Evolutionary conservation across 2,329 filamentous ascomycete species (phyloP), one percentile per base, ranked within the genome.

Genomic region (Didymella keratinophila): DNA sequence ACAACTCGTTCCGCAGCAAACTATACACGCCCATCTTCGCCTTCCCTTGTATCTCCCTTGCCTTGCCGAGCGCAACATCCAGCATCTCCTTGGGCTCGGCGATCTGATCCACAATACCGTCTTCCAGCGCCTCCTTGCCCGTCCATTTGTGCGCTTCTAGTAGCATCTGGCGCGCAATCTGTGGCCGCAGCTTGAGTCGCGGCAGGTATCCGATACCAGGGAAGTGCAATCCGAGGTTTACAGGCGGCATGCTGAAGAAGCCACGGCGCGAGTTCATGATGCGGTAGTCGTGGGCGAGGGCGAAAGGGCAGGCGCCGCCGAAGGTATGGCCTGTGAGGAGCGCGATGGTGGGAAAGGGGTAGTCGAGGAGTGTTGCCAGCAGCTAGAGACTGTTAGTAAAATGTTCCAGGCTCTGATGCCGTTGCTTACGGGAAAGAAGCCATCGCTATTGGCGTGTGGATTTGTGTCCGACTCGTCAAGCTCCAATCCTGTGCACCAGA

Each of bases 121-220:
- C 83, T 57, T 76, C 70, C 6, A 82, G 58, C 2, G 83, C 83
- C 58, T 83, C 78, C 59, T 79, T 76, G 0, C 81, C 82, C 0
- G 83, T 86, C 82, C 82, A 86, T 37, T 72, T 76, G 56, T 86
- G 81, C 18, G 83, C 84, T 66, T 86, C 83, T 3, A 85, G 75
- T 28, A 86, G 69, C 83, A 86, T 85, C 65, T 83, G 84, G 4
- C 82, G 72, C 14, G 83, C 82, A n/a, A 85, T 71, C 44, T 80
- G 76, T 10, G 83, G 81, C 0, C 71, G 76, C 2, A 86, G 76
- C 65, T 86, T 86, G 8, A 84, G 73, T 1, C 83, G 77, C 2
- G 82, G 82, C 7, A 86, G 74, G 3, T 78, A 74, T 4, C 83
- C 83, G 46, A 86, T 85, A 10, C 83, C 84, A 14, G 81, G 81